phyloP scores from a whole-genome alignment of 2,329 filamentous ascomycete genomes.

The Gaeumannomyces tritici region DNA sequence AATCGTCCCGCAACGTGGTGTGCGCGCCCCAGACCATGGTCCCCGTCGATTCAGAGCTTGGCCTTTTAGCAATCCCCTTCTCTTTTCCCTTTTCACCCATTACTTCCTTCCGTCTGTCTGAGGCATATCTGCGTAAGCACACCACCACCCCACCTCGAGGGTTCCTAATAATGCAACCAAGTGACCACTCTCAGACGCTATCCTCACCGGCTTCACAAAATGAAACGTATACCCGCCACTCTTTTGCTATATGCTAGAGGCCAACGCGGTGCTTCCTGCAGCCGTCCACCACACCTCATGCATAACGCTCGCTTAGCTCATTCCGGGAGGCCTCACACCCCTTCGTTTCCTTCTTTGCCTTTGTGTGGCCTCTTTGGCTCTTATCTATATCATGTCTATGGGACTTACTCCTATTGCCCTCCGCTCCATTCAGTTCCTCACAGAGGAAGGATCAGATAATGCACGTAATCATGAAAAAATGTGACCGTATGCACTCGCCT shows the following conservation, averaged over 20 bases:
- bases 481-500: not conserved
- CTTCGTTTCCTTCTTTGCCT: not conserved
- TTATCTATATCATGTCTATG: not conserved
- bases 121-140: too few species aligned
- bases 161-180: not conserved
- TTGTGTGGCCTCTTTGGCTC: not conserved
- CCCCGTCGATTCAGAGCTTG: too few species aligned
- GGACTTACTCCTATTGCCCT: not conserved
- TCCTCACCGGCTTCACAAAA: not conserved
- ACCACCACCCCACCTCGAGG: not conserved
- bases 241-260: not conserved
- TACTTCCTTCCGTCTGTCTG: too few species aligned
- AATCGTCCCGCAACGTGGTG: not conserved
- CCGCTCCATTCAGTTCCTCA: not conserved
- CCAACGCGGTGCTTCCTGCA: not conserved
- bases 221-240: not conserved
- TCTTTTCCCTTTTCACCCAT: too few species aligned
- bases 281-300: not conserved
- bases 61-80: not conserved
- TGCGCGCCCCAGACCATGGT: too few species aligned
- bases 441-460: not conserved
- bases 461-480: not conserved
- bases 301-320: not conserved
- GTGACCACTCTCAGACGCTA: not conserved
- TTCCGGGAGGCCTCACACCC: not conserved